Evolutionary conservation across 192 early-diverging fungal genomes (phyloP), one percentile per base, ranked within the genome.

Genomic region (Linnemannia elongata): DNA sequence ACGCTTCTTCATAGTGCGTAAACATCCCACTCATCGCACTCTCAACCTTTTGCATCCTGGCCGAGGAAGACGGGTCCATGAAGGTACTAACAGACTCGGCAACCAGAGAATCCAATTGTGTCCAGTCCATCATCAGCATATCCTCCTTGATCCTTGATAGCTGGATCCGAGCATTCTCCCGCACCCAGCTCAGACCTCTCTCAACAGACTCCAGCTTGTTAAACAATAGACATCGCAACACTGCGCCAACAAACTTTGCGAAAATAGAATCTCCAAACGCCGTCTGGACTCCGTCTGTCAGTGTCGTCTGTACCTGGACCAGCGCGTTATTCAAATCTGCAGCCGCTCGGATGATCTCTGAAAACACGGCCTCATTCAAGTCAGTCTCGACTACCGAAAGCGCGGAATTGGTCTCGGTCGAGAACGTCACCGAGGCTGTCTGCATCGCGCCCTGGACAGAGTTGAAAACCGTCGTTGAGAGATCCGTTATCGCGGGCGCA

Each of bases 181-280:
- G 75, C 10, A 86, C 38, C 83, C 83, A 86, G 3, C 24, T 9
- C 57, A 86, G 36, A 13, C 83, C 83, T 4, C 69, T n/a, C 27
- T 74, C 78, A 0, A 80, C 45, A 1, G 15, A 33, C 13, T 30
- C 60, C 45, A 86, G 10, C 45, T 74, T 86, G 44, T 80, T 80
- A 5, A 86, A 70, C 27, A 80, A 47, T 13, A 86, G 68, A n/a
- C 83, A 86, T 27, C 68, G 63, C n/a, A 86, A 35, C 15, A 86
- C 83, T 33, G 79, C 68, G 22, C 76, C 33, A 1, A 77, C 73
- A 27, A 86, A 57, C 30, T 72, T 69, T 12, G 70, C 79, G 38
- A 86, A 80, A 1, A 70, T 39, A 15, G 39, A 49, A 1, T 70
- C 75, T 15, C 83, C 83, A 80, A 86, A 86, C 2, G 77, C 75